Base-by-base conservation (phyloP, 148 eudicot genomes). In the Salicornia ramosissima region DNA sequence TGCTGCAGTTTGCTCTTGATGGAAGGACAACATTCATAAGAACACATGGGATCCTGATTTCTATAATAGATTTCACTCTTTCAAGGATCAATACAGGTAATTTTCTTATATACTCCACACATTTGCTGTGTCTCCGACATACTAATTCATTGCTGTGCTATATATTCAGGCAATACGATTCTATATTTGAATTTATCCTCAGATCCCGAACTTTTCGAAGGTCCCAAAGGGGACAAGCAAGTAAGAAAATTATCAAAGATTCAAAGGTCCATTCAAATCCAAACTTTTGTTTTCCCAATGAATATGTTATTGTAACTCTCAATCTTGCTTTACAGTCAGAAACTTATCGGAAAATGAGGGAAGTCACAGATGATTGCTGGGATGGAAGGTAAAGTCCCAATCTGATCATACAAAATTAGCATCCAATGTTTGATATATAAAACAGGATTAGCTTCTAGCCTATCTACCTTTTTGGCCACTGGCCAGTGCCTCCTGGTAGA, bases 31-130 rank as follows among this genome's bases (percentile, higher is more conserved):
- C 78, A 18, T 70, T 63, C 70, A 74, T 94, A 74, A 84, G 60
- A 70, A 88, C 96, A 56, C 80, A 69, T 77, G 97, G 98, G 60
- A 71, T 94, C 59, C 39, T 70, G 34, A 79, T 88, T 53, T 94
- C 97, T 33, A 87, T 90, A 29, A 94, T 94, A 58, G 99, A 94
- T 80, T 94, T 94, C 62, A 94, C 99, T 39, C 93, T 94, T 61
- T 94, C 99, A 40, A 86, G 99, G 75, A 84, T 94, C 25, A 94
- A 90, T 59, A 88, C 99, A 49, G 97, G 98, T 87, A 43, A 60
- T 30, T 39, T 22, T 68, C 4, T 64, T 76, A 62, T 43, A 25
- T 51, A 19, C 29, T 69, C 59, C 45, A 16, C 16, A 55, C 28
- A 66, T 59, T 21, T 45, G 11, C 43, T 14, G 24, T 46, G 45